Evolutionary conservation across 495 filamentous ascomycete genomes (phyloP), one percentile per base, ranked within the genome.

Genomic region (Rostrohypoxylon terebratum): DNA sequence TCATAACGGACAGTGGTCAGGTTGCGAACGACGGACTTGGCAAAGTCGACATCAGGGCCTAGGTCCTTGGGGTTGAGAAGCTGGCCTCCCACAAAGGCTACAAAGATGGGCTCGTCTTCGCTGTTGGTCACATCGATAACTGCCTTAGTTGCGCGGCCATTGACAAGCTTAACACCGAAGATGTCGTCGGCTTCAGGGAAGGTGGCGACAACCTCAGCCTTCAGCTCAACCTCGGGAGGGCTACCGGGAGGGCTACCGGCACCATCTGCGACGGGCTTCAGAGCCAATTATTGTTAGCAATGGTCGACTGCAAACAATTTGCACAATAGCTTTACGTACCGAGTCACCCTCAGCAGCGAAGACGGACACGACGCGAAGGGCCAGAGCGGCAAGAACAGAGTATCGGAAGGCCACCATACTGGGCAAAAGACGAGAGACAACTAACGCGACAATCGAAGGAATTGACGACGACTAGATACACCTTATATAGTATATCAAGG

Each of bases 121-220:
- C 92, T 85, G 84, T 99, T 99, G 80, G 86, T 86, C 78, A 98
- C 85, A 68, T 91, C 87, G 76, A 99, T 83, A 34, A 96, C 83
- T 5, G 94, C 91, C 78, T 89, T 87, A 58, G 94, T 97, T n/a
- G 93, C 87, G 68, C 90, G 89, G 76, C 94, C 93, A 78, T 99
- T 99, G 83, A 98, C 88, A 61, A 98, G 89, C 87, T 97, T 97
- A 71, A 98, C 88, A 71, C 96, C 96, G 73, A 97, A 97, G 83
- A 97, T 91, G 54, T 78, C 93, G 76, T 78, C 93, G 77, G 92
- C 89, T 34, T 92, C 86, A 47, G 94, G 93, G 87, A 98, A 99
- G 62, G 88, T 88, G 51, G 94, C 90, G 66, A 87, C 84, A 72
- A 96, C 86, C 18, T 89, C 87, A 77, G 97, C 89, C 70, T 92